Conservation (phyloP, 1,139 yeast species). For the Hanseniaspora sp. region DNA sequence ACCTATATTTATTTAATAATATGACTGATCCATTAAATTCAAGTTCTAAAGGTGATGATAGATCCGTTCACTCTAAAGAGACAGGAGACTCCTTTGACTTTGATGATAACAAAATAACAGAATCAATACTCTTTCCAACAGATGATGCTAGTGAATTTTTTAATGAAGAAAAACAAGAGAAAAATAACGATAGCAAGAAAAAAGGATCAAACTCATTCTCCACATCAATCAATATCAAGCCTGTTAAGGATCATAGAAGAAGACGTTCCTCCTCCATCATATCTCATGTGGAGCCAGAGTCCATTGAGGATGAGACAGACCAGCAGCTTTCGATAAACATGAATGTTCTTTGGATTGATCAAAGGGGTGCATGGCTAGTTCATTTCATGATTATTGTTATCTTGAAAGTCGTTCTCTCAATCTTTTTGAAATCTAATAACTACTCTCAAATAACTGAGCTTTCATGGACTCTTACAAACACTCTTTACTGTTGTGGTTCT, state of each 20-base stretch:
- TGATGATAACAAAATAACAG: constrained; percentile 14
- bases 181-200: not conserved
- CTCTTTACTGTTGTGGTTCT: constrained; percentile 80
- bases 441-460: constrained; percentile 48
- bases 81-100: constrained; percentile 5
- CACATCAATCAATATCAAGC: constrained; percentile 24
- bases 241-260: constrained; percentile 32
- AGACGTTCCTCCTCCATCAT: constrained; percentile 60
- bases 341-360: constrained; percentile 93
- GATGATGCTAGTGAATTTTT: not conserved
- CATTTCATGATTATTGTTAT: constrained; percentile 73
- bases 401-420: constrained; percentile 63
- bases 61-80: constrained; percentile 2
- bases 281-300: constrained; percentile 85
- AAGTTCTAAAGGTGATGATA: not conserved
- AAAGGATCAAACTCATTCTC: constrained; percentile 1
- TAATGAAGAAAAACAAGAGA: too few relatives aligned
- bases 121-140: constrained; percentile 15
- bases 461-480: constrained; percentile 88
- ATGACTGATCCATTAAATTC: not conserved
- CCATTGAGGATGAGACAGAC: constrained; percentile 83
- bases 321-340: constrained; percentile 80
- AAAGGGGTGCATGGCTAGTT: constrained; percentile 90
- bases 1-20: too few relatives aligned
- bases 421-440: constrained; percentile 37